Conservation (phyloP, 352 stramenopile genomes). For the Globisporangium abappressorium region DNA sequence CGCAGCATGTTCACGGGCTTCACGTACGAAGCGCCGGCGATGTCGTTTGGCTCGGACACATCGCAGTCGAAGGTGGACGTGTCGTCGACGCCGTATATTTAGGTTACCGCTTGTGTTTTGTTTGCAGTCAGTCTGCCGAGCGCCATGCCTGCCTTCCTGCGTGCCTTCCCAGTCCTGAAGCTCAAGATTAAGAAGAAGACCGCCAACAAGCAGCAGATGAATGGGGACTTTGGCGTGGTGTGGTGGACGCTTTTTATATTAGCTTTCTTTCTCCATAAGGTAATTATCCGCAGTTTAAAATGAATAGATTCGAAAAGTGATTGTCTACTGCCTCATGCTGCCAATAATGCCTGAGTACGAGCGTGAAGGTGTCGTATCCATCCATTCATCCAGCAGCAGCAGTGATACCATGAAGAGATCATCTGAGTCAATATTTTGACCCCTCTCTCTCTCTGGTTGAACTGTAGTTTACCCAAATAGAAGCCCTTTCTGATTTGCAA, state of each 20-base stretch:
- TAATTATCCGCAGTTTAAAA: slow-evolving; percentile 10
- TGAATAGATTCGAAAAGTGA: slow-evolving; percentile 7
- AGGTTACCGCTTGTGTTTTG: slow-evolving; percentile 20
- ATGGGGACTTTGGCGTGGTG: not conserved
- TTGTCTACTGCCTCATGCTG: slow-evolving; percentile 1
- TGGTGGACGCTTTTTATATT: slow-evolving; percentile 22
- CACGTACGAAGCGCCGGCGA: slow-evolving; percentile 80
- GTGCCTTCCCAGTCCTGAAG: not conserved
- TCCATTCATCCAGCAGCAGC: not conserved
- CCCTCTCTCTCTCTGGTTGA: not conserved
- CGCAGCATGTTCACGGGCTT: slow-evolving; percentile 87
- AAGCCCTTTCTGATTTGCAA: slow-evolving; percentile 5
- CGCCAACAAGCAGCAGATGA: not conserved
- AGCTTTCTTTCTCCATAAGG: slow-evolving; percentile 23
- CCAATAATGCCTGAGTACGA: not conserved
- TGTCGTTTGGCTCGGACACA: slow-evolving; percentile 85
- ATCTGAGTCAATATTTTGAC: not conserved
- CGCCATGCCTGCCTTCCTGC: too few relatives aligned
- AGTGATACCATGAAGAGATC: not conserved
- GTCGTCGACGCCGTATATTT: slow-evolving; percentile 86
- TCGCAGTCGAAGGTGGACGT: slow-evolving; percentile 86
- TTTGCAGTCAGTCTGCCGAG: not conserved
- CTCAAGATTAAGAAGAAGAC: not conserved
- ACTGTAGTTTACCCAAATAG: slow-evolving; percentile 9
- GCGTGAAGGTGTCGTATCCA: not conserved